A percentile compares a stretch with the other conserved stretches of the same genome.
Evolutionary conservation across 345 rosid species (phyloP).

Genomic region (Salix suchowensis): DNA sequence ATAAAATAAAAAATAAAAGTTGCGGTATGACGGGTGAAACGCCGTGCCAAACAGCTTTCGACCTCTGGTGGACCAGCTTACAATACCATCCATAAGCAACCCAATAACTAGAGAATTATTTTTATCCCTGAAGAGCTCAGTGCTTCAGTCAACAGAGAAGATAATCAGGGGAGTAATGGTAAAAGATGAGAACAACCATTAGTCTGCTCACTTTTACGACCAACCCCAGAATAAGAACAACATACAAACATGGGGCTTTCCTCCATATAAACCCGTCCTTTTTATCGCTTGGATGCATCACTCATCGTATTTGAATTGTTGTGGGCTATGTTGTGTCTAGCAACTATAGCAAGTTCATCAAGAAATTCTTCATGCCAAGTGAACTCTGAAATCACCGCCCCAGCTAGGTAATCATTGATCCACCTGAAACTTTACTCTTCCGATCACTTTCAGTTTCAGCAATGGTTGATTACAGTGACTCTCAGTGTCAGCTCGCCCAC

Average conservation of each 20-base stretch:
- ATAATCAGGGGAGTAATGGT: background rate
- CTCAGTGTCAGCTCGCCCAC: slow-evolving; percentile 1
- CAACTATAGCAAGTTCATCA: too few species aligned
- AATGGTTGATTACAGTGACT: background rate
- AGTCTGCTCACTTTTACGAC: background rate
- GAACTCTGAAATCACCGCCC: too few species aligned
- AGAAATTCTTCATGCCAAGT: too few species aligned
- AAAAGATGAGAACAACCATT: background rate
- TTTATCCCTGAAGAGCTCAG: too few species aligned
- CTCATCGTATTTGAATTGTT: background rate
- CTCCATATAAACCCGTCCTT: too few species aligned
- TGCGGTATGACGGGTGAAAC: too few species aligned
- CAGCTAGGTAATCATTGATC: background rate
- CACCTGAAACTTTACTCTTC: background rate
- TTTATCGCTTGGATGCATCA: too few species aligned
- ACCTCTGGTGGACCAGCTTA: background rate
- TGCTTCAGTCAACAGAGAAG: background rate
- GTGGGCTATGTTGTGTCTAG: background rate
- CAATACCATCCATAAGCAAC: background rate
- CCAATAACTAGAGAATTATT: background rate
- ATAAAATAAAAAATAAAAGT: too few species aligned
- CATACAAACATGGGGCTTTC: too few species aligned
- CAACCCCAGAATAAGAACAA: background rate
- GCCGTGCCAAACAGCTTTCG: too few species aligned
- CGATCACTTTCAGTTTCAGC: background rate